phyloP scores from a whole-genome alignment of 2,329 filamentous ascomycete species.

The Endocalyx cinctus region DNA sequence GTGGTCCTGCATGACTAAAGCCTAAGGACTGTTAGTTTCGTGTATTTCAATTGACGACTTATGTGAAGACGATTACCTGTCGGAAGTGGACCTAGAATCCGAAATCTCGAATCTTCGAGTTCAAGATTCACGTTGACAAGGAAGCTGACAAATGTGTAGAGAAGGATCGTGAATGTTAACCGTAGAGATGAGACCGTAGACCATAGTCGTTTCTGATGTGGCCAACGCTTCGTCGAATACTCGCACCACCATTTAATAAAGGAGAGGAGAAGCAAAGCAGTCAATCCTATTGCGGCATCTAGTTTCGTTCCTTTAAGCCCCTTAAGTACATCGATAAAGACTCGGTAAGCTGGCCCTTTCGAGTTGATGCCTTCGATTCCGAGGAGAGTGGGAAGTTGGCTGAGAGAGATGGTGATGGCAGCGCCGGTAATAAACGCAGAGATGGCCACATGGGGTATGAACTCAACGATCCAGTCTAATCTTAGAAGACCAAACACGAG shows the following conservation, averaged over 20 bases:
- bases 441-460: conserved; percentile 46
- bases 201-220: conserved; percentile 58
- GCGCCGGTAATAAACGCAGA: conserved; percentile 47
- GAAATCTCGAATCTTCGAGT: conserved; percentile 48
- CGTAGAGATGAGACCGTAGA: conserved; percentile 72
- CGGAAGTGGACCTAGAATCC: conserved; percentile 62
- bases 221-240: conserved; percentile 55
- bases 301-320: conserved; percentile 41
- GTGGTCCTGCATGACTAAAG: conserved; percentile 60
- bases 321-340: conserved; percentile 40
- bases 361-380: conserved; percentile 41
- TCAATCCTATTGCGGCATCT: conserved; percentile 69
- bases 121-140: conserved; percentile 54
- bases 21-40: conserved; percentile 34
- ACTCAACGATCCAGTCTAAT: conserved; percentile 47
- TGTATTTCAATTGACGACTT: too few relatives aligned
- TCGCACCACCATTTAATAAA: conserved; percentile 57
- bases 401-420: conserved; percentile 45
- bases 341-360: conserved; percentile 38
- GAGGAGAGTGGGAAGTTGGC: conserved; percentile 40
- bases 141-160: conserved; percentile 71
- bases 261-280: conserved; percentile 63
- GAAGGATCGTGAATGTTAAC: conserved; percentile 68
- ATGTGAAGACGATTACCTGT: too few relatives aligned
- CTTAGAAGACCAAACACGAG: conserved; percentile 41